phyloP scores from a whole-genome alignment of 2,329 filamentous ascomycete genomes.

The Aspergillus quadricinctus region DNA sequence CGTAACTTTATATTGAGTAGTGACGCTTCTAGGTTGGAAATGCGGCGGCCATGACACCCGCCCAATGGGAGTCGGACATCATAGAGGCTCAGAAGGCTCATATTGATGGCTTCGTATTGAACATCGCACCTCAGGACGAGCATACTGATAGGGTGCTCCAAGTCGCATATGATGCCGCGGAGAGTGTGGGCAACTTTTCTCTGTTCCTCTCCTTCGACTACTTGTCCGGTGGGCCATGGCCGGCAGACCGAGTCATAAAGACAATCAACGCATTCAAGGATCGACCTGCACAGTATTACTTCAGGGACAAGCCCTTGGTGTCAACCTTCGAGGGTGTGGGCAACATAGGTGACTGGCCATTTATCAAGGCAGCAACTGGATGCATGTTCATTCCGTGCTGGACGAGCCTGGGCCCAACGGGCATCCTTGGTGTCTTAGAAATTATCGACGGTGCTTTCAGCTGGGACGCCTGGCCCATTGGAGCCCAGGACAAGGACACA shows the following conservation, averaged over 20 bases:
- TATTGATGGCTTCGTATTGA: slow-evolving; percentile 30
- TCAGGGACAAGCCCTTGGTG: slow-evolving; percentile 31
- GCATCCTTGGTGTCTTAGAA: slow-evolving; percentile 24
- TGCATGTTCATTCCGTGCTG: slow-evolving; percentile 44
- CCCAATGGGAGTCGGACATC: slow-evolving; percentile 25
- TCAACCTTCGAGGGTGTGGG: slow-evolving; percentile 42
- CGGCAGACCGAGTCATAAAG: slow-evolving; percentile 20
- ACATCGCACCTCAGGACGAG: slow-evolving; percentile 28
- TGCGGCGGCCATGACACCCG: slow-evolving; percentile 19
- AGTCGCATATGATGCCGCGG: slow-evolving; percentile 26
- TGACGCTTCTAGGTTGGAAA: slow-evolving; percentile 21
- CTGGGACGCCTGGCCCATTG: slow-evolving; percentile 44
- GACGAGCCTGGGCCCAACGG: slow-evolving; percentile 30
- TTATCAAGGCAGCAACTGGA: slow-evolving; percentile 36
- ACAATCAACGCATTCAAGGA: slow-evolving; percentile 24
- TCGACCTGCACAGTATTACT: slow-evolving; percentile 22
- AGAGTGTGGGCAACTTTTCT: slow-evolving; percentile 24
- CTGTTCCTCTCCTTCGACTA: slow-evolving; percentile 36
- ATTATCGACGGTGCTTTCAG: slow-evolving; percentile 39
- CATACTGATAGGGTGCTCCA: slow-evolving; percentile 26
- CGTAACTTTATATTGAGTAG: not conserved
- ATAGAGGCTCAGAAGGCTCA: slow-evolving; percentile 24
- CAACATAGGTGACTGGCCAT: slow-evolving; percentile 39
- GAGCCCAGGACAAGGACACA: slow-evolving; percentile 34
- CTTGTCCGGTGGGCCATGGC: slow-evolving; percentile 26